Base-by-base conservation (phyloP, 345 rosid species). In the Eucalyptus albens region DNA sequence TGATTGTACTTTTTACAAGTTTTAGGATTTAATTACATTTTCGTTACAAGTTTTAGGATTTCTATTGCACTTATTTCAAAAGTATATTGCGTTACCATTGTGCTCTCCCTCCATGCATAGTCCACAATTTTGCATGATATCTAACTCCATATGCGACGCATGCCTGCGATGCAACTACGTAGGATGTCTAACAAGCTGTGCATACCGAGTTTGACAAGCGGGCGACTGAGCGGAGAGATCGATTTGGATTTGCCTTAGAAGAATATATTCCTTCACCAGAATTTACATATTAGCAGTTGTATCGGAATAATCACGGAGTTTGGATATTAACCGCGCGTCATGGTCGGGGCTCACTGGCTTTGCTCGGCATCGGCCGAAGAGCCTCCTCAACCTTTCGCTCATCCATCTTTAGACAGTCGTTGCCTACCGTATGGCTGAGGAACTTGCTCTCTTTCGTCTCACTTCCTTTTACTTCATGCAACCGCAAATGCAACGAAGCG, bases 1-100 rank as follows among this genome's bases (percentile, higher is more conserved):
- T 50, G 0, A 50, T 50, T 14, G 51, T 14, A 50, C 1, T 14
- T 50, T 50, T 50, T 50, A 50, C 1, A 50, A 50, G 2, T 14
- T 50, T 50, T 50, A 14, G 1, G 6, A 50, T 0, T 50, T 0
- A 5, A 14, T 2, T 50, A 0, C 0, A 50, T 50, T 50, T 50
- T 50, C 6, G 1, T 14, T 50, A 50, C 3, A 5, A 50, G 51
- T 50, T 50, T 5, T 50, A 50, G 0, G 7, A 50, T 0, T 50
- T 50, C 0, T 50, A 14, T 50, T 50, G 0, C 0, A 50, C 7
- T 50, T 14, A 50, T 50, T 0, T 0, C 17, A 50, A 50, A 50
- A 7, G 24, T 53, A 53, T 17, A 53, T 3, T 53, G 10, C 3
- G 24, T 50, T 50, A 12, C 77, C 77, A 33, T n/a, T 8, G 40